Evolutionary conservation across 2,329 filamentous ascomycete genomes (phyloP), one percentile per base, ranked within the genome.

Genomic region (Mycosphaerella sp.): DNA sequence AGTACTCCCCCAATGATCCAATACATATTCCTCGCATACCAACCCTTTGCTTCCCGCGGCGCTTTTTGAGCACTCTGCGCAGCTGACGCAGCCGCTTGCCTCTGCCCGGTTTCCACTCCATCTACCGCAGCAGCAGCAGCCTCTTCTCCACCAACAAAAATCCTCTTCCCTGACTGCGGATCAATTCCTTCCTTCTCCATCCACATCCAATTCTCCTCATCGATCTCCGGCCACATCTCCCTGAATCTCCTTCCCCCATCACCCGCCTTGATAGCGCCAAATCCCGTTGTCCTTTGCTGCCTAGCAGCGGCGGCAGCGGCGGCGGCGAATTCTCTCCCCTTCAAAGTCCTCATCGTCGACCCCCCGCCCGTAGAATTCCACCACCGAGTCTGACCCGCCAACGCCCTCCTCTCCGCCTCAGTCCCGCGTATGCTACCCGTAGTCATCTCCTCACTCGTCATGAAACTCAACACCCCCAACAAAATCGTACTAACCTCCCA

Each of bases 361-460:
- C 92, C 92, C 49, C 89, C 90, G 40, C 92, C 91, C 0, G 92
- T 97, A 34, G 85, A 88, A 74, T 98, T 98, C 91, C 91, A 97
- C 93, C 93, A 98, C 51, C 88, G 78, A 12, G 89, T 88, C 58
- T 87, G 80, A 23, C 80, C 78, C 0, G 93, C 90, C 47, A 90
- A 82, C 64, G 85, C 80, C 69, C 83, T 86, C 57, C 92, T 82
- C 76, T 97, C 91, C 3, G 80, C 76, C 47, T 88, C 81, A 0
- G 82, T 86, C 14, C 85, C 88, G 5, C 85, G 85, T 31, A 98
- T 82, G 31, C 86, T 91, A 2, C 93, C 93, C 0, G 93, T 97
- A 0, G 93, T 98, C 87, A 97, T 96, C 75, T 98, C 93, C 68
- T 98, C 92, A 61, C 88, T 89, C 2, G 92, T 97, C 93, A 98